Conservation (phyloP, 2,329 filamentous ascomycete genomes). For the Aspergillus brunneoviolaceus region DNA sequence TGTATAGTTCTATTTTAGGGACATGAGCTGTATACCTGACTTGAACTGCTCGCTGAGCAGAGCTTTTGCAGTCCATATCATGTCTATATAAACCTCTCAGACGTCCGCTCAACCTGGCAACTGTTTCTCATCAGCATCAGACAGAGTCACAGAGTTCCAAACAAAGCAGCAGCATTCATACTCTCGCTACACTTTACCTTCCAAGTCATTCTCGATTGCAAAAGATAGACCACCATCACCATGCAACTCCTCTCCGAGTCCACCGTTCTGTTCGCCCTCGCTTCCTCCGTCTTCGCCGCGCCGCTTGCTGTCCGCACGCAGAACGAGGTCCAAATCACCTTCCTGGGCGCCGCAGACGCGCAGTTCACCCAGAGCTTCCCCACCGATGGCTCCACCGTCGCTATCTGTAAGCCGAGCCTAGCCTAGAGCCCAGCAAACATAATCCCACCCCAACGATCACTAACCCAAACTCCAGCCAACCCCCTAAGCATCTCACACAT, state of each 20-base stretch:
- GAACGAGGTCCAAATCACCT: conserved; percentile 13
- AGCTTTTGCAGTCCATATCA: background rate
- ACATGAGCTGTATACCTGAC: background rate
- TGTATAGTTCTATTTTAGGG: background rate
- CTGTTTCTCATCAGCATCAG: background rate
- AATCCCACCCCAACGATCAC: background rate
- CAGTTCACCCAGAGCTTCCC: conserved; percentile 20
- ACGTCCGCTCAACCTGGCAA: background rate
- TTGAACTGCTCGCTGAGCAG: background rate
- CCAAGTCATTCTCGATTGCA: background rate
- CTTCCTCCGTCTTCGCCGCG: background rate
- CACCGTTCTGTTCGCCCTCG: background rate
- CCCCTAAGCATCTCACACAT: conserved; percentile 25
- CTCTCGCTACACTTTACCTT: no score
- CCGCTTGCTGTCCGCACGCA: background rate
- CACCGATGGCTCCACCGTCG: conserved; percentile 12
- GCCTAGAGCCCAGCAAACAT: background rate
- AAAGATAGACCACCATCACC: background rate
- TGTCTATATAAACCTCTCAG: background rate
- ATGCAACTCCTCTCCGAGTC: background rate
- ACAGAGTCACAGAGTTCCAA: background rate
- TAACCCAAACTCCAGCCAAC: conserved; percentile 14
- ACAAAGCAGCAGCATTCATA: background rate
- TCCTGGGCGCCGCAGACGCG: conserved; percentile 22
- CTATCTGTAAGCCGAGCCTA: conserved; percentile 16